Percentiles rank a stretch among this genome's conserved stretches.
Evolutionary conservation across 352 stramenopile genomes (phyloP).

Genomic region (Peronospora farinosa): DNA sequence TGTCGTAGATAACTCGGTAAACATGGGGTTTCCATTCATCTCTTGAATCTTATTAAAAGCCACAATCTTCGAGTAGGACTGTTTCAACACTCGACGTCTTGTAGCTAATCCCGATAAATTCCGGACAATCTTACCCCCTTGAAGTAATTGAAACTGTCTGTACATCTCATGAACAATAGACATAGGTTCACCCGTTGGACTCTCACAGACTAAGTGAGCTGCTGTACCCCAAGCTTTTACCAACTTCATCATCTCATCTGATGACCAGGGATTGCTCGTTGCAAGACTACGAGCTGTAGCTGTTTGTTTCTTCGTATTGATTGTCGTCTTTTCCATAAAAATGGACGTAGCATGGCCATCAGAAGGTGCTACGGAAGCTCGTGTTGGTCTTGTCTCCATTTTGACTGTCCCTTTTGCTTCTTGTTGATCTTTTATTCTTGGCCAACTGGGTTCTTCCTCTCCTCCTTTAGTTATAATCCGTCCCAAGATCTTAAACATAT

Average conservation of each 20-base stretch:
- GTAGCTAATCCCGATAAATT: slow-evolving; percentile 28
- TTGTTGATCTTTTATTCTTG: slow-evolving; percentile 10
- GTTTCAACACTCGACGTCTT: slow-evolving; percentile 27
- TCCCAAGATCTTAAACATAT: slow-evolving; percentile 20
- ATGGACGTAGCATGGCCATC: not conserved
- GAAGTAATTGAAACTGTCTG: slow-evolving; percentile 22
- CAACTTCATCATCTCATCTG: slow-evolving; percentile 25
- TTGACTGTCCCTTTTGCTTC: slow-evolving; percentile 1
- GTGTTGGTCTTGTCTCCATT: slow-evolving; percentile 13
- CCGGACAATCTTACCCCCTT: slow-evolving; percentile 13
- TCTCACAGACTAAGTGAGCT: slow-evolving; percentile 17
- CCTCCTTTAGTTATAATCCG: slow-evolving; percentile 22
- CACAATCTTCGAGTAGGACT: slow-evolving; percentile 23
- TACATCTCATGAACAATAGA: slow-evolving; percentile 32
- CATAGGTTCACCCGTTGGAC: slow-evolving; percentile 9
- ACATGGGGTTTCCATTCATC: slow-evolving; percentile 25
- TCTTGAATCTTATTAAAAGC: slow-evolving; percentile 34
- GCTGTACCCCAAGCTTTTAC: slow-evolving; percentile 28
- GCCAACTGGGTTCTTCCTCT: slow-evolving; percentile 9
- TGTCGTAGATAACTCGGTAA: slow-evolving; percentile 14
- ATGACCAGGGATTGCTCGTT: slow-evolving; percentile 22
- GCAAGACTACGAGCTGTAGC: not conserved
- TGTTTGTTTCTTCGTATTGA: slow-evolving; percentile 12
- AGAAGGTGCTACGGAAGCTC: not conserved
- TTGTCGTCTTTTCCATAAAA: not conserved